A percentile compares a stretch with the other conserved stretches of the same genome.
Evolutionary conservation across 2,329 filamentous ascomycete species (phyloP).

Genomic region (Phialophora expanda): DNA sequence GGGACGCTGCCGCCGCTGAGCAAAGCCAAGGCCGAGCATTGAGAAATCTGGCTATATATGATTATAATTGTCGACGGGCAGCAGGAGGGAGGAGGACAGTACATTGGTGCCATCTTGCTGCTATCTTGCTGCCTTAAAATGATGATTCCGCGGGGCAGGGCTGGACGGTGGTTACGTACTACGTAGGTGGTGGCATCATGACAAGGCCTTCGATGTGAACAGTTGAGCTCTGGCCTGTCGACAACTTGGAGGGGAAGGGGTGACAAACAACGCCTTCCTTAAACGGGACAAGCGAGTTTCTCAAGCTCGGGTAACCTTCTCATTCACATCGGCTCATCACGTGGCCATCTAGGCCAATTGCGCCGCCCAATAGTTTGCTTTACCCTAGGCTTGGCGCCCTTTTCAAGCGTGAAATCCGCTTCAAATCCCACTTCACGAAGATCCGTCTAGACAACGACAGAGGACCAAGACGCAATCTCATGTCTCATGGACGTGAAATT

Average conservation of each 20-base stretch:
- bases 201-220: background rate
- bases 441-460: background rate
- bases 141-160: background rate
- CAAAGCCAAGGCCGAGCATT: slow-evolving; percentile 19
- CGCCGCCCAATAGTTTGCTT: background rate
- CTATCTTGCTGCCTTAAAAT: background rate
- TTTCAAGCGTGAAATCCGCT: background rate
- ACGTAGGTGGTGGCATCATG: background rate
- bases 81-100: background rate
- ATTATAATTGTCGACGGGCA: background rate
- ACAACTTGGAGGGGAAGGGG: too few species aligned
- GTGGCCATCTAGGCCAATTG: background rate
- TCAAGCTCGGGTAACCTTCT: background rate
- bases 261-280: too few species aligned
- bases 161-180: background rate
- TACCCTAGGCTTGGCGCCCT: background rate
- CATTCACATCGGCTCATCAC: too few species aligned
- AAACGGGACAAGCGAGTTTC: too few species aligned
- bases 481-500: background rate
- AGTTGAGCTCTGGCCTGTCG: too few species aligned
- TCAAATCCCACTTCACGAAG: background rate
- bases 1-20: slow-evolving; percentile 42
- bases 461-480: background rate
- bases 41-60: background rate
- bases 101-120: background rate